Conservation (phyloP, 345 rosid genomes). For the Lepidium sativum region DNA sequence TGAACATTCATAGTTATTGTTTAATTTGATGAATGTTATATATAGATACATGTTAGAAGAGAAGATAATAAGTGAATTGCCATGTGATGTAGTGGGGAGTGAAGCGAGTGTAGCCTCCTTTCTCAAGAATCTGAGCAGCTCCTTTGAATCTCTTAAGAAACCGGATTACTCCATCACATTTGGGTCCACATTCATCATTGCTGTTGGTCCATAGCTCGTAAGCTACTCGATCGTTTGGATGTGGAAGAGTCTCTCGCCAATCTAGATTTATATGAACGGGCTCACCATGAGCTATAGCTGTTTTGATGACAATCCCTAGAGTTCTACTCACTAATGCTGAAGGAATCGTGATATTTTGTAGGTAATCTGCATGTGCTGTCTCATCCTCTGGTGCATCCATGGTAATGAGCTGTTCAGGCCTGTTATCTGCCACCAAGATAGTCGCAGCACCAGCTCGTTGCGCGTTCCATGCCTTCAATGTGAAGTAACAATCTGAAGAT, state of each 20-base stretch:
- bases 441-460: constrained; percentile 95
- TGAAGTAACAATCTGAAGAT: constrained; percentile 80
- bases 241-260: constrained; percentile 54
- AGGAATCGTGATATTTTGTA: constrained; percentile 90
- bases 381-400: constrained; percentile 91
- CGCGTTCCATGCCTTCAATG: constrained; percentile 94
- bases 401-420: constrained; percentile 77
- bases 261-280: constrained; percentile 40
- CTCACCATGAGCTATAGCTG: constrained; percentile 30
- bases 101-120: constrained; percentile 51
- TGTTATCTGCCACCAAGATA: constrained; percentile 79
- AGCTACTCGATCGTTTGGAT: constrained; percentile 51
- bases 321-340: constrained; percentile 78
- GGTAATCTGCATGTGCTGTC: constrained; percentile 50
- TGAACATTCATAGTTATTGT: not conserved
- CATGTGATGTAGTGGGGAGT: constrained; percentile 56
- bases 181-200: constrained; percentile 49
- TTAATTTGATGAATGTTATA: not conserved
- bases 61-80: constrained; percentile 1
- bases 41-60: not conserved
- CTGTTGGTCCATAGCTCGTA: constrained; percentile 57
- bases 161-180: constrained; percentile 43
- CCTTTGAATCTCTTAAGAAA: constrained; percentile 56
- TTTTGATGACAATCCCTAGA: constrained; percentile 64
- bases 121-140: constrained; percentile 57